phyloP scores from a whole-genome alignment of 768 basidiomycete genomes.

The Kwoniella dejecticola region DNA sequence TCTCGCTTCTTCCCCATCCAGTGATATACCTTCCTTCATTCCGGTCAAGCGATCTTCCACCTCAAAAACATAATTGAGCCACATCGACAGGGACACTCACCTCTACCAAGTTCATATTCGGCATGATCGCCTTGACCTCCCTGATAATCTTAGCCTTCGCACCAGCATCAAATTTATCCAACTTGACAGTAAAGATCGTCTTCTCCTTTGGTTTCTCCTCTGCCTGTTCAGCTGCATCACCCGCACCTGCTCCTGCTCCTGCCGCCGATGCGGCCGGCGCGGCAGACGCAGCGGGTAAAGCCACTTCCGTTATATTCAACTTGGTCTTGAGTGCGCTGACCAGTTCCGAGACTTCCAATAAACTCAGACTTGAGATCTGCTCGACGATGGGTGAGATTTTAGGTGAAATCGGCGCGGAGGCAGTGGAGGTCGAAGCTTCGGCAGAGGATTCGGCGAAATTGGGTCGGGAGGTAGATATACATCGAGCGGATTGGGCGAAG shows the following conservation, averaged over 20 bases:
- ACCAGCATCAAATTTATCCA: conserved; percentile 88
- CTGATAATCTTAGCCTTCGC: conserved; percentile 96
- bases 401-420: conserved; percentile 52
- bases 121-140: conserved; percentile 93
- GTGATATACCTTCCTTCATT: not conserved
- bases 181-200: conserved; percentile 91
- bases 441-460: conserved; percentile 6
- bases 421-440: conserved; percentile 1
- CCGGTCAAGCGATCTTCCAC: not conserved
- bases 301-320: conserved; percentile 96
- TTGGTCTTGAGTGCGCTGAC: conserved; percentile 89
- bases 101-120: conserved; percentile 94
- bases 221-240: conserved; percentile 62
- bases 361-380: conserved; percentile 81
- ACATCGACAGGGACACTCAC: too few species aligned
- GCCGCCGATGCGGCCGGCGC: conserved; percentile 56
- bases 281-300: conserved; percentile 74
- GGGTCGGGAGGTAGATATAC: conserved; percentile 21
- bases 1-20: not conserved
- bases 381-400: conserved; percentile 82
- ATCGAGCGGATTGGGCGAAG: conserved; percentile 13
- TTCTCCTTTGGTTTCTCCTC: conserved; percentile 98
- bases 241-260: conserved; percentile 62
- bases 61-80: not conserved
- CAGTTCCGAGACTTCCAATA: conserved; percentile 93